Conservation (phyloP, 192 early-diverging fungal genomes). For the Coemansia sp. region DNA sequence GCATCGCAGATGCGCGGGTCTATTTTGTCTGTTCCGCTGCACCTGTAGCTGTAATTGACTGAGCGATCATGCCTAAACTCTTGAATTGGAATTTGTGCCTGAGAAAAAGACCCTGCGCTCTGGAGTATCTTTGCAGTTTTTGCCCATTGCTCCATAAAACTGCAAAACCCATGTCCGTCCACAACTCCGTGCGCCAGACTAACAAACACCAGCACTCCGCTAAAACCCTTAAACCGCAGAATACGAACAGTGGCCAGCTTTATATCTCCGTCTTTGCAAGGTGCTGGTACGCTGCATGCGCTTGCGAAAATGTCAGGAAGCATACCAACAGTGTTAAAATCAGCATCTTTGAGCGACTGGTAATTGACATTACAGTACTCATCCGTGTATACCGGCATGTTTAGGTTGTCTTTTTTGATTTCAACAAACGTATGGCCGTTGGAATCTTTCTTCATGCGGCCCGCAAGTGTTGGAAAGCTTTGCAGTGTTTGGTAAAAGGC, state of each 20-base stretch:
- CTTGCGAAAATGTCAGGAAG: neutral
- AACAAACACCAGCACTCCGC: conserved; percentile 24
- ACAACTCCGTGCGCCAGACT: conserved; percentile 20
- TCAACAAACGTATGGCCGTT: neutral
- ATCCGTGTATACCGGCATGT: conserved; percentile 28
- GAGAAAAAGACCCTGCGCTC: neutral
- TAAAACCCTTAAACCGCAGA: conserved; percentile 20
- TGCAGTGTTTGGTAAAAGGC: conserved; percentile 20
- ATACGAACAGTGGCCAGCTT: conserved; percentile 15
- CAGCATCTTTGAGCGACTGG: neutral
- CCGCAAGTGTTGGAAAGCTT: conserved; percentile 29
- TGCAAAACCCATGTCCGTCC: conserved; percentile 18
- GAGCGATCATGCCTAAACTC: neutral
- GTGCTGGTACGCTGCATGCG: neutral
- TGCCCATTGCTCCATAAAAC: conserved; percentile 29
- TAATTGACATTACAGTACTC: conserved; percentile 13
- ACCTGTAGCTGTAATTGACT: neutral
- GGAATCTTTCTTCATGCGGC: neutral
- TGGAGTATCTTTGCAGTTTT: conserved; percentile 5
- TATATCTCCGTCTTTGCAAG: neutral
- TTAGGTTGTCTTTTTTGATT: conserved; percentile 17
- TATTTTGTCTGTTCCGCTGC: neutral
- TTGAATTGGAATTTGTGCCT: neutral
- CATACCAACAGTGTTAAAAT: conserved; percentile 9
- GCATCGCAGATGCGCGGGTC: neutral